A percentile compares a stretch with the other conserved stretches of the same genome.
phyloP scores from a whole-genome alignment of 1,284 basidiomycete genomes.

The Fistulina hepatica region DNA sequence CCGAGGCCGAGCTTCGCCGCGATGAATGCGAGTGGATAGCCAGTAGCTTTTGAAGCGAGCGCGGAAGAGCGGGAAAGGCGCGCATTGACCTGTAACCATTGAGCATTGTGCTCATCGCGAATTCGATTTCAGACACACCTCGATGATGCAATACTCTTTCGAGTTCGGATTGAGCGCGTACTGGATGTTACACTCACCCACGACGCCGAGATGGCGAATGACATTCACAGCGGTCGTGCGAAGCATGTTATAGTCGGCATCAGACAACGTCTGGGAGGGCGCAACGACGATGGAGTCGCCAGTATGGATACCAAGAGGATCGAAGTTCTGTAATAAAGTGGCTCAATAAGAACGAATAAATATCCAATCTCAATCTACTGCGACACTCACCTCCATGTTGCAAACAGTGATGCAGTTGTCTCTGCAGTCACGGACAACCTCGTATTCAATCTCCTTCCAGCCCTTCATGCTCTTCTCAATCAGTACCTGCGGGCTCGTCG shows the following conservation, averaged over 20 bases:
- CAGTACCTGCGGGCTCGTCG: slow-evolving; percentile 92
- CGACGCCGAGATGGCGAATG: slow-evolving; percentile 92
- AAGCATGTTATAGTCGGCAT: slow-evolving; percentile 97
- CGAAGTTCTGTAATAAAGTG: slow-evolving; percentile 72
- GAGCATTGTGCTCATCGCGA: background rate
- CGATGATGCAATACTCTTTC: slow-evolving; percentile 97
- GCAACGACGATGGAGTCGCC: slow-evolving; percentile 99
- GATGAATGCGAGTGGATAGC: slow-evolving; percentile 97
- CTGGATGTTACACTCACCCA: slow-evolving; percentile 99
- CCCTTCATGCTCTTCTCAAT: slow-evolving; percentile 99
- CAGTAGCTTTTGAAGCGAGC: slow-evolving; percentile 95
- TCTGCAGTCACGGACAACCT: slow-evolving; percentile 96
- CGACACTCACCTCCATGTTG: slow-evolving; percentile 93
- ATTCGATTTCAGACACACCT: slow-evolving; percentile 36
- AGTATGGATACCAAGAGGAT: slow-evolving; percentile 96
- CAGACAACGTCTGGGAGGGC: slow-evolving; percentile 96
- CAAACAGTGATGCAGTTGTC: slow-evolving; percentile 99
- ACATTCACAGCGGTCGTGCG: slow-evolving; percentile 97
- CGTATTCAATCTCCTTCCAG: slow-evolving; percentile 99
- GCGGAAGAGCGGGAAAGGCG: slow-evolving; percentile 97
- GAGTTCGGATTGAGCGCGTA: slow-evolving; percentile 95
- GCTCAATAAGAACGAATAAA: slow-evolving; percentile 7
- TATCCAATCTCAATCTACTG: too few species aligned
- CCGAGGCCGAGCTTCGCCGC: slow-evolving; percentile 96
- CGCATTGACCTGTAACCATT: slow-evolving; percentile 73